Conservation (phyloP, 305 asterid genomes). For the Rubia balearica region DNA sequence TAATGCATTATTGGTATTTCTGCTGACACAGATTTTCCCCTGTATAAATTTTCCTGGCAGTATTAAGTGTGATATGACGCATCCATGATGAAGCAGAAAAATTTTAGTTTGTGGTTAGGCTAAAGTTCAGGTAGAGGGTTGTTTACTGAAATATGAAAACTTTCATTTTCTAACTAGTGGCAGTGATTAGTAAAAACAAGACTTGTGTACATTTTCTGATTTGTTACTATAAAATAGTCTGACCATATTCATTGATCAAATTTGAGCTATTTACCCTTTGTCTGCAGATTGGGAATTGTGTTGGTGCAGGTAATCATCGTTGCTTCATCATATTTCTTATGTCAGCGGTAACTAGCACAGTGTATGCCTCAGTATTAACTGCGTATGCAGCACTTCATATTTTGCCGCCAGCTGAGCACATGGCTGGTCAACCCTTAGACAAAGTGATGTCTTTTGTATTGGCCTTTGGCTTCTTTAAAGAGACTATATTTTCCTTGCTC, state of each 20-base stretch:
- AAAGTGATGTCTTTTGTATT: conserved; percentile 25
- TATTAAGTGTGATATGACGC: background rate
- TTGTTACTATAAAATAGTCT: background rate
- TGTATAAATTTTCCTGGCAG: background rate
- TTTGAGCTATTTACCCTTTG: conserved; percentile 4
- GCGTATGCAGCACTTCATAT: conserved; percentile 43
- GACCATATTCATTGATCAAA: background rate
- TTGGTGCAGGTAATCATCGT: conserved; percentile 79
- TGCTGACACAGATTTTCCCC: no score
- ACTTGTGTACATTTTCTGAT: background rate
- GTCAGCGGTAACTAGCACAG: conserved; percentile 56
- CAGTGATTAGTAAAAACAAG: background rate
- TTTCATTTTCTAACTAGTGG: background rate
- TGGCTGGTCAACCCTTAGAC: conserved; percentile 19
- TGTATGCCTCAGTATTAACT: conserved; percentile 47
- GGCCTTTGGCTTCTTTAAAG: conserved; percentile 35
- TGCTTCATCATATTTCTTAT: conserved; percentile 68
- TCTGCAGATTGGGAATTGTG: conserved; percentile 92
- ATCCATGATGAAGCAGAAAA: background rate
- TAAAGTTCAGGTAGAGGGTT: background rate
- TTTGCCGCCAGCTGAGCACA: conserved; percentile 45
- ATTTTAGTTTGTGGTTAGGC: background rate
- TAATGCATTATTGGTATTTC: no score
- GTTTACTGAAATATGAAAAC: background rate
- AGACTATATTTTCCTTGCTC: conserved; percentile 36